Evolutionary conservation across 2,329 filamentous ascomycete genomes (phyloP).

Genomic region (Diaporthe australafricana): DNA sequence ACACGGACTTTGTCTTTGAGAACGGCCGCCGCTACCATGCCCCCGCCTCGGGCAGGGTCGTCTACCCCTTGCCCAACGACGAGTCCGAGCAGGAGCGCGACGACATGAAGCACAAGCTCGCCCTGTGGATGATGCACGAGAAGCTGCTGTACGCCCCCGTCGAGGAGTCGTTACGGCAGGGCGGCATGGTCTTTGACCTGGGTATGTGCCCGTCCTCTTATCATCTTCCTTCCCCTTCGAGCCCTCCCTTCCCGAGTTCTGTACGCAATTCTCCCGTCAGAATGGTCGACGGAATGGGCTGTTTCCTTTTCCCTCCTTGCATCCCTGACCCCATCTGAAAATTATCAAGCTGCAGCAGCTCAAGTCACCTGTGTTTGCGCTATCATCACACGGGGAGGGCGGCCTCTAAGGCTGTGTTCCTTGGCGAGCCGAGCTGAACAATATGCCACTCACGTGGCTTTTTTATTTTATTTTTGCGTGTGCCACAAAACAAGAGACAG

Average conservation of each 20-base stretch:
- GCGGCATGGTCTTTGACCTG: conserved; percentile 59
- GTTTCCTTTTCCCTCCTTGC: neutral
- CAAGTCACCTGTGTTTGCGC: neutral
- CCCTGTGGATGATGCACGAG: conserved; percentile 49
- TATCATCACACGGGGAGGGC: neutral
- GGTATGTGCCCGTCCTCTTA: conserved; percentile 48
- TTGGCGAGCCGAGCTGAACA: conserved; percentile 30
- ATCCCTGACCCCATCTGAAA: neutral
- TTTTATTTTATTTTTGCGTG: neutral
- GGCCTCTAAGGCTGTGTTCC: neutral
- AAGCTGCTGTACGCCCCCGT: conserved; percentile 59
- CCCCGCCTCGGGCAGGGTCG: conserved; percentile 45
- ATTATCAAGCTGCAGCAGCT: neutral
- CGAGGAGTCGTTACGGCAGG: conserved; percentile 49
- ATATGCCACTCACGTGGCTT: conserved; percentile 29
- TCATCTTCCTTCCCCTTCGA: neutral
- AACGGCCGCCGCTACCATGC: conserved; percentile 51
- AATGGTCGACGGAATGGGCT: neutral
- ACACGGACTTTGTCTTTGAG: conserved; percentile 48
- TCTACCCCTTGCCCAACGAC: conserved; percentile 53
- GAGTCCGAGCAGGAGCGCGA: conserved; percentile 55
- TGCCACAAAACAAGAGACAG: neutral
- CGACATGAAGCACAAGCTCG: conserved; percentile 54
- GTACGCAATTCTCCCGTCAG: no score
- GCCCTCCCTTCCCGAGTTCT: no score